These are phyloP conservation scores for Plasmodium relictum DNA, from an alignment of 169 alveolate genomes.

Conservation along the genomic window DNA sequence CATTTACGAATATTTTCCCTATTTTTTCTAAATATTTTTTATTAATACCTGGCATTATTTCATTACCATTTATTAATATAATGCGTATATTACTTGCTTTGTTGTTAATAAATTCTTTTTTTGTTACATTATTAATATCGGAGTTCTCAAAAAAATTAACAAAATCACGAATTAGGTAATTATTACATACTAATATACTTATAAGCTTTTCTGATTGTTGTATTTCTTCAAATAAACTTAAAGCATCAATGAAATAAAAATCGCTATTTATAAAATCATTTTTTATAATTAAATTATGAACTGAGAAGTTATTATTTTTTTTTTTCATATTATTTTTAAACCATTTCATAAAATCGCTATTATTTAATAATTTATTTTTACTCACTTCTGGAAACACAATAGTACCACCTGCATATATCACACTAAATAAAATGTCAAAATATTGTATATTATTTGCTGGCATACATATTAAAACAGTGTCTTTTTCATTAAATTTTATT, in stretches of 20 bases:
- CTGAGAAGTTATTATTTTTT: conserved; percentile 34
- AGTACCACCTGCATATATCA: conserved; percentile 28
- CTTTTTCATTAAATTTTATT: conserved; percentile 14
- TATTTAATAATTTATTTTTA: conserved; percentile 29
- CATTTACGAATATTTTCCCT: conserved; percentile 41
- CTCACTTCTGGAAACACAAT: conserved; percentile 53
- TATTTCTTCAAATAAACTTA: conserved; percentile 65
- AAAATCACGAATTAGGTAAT: conserved; percentile 73
- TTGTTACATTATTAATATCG: conserved; percentile 46
- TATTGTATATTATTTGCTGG: conserved; percentile 65
- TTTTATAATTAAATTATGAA: conserved; percentile 53
- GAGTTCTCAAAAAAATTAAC: conserved; percentile 53
- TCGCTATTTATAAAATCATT: conserved; percentile 28
- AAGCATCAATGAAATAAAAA: conserved; percentile 68
- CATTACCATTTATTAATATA: conserved; percentile 61
- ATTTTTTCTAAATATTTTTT: conserved; percentile 54
- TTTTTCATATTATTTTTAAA: conserved; percentile 56
- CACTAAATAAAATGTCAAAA: conserved; percentile 55
- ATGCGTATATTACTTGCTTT: conserved; percentile 25
- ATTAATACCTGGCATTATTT: conserved; percentile 72
- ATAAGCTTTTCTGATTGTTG: conserved; percentile 1
- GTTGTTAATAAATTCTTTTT: conserved; percentile 45
- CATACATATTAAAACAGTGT: conserved; percentile 32
- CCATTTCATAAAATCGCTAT: conserved; percentile 66
- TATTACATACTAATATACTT: conserved; percentile 35